Base-by-base conservation (phyloP, 345 rosid species). In the Isatis tinctoria region DNA sequence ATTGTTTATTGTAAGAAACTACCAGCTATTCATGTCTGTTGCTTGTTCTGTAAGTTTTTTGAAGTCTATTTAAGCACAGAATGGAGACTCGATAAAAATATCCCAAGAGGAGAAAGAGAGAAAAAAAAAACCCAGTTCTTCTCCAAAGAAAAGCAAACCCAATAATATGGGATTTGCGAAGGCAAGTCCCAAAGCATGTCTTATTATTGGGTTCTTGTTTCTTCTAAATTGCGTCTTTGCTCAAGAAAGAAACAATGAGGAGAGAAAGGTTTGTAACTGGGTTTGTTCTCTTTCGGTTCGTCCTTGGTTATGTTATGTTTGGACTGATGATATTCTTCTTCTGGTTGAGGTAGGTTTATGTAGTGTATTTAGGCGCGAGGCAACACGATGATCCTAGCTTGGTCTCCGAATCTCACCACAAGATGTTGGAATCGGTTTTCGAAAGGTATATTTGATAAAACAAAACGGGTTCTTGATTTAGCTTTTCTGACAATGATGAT, bases 301-400 rank as follows among this genome's bases (percentile, higher is more conserved):
- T 32, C 44, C 20, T n/a, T n/a, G n/a, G 27, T 59, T n/a, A 8
- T 69, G 17, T 53, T 70, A 45, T 44, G 13, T 37, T 14, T 71
- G 20, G 74, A 70, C 49, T 49, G 10, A 71, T 71, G 51, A 61
- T 36, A 22, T 8, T 53, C 41, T 48, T 71, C 10, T 56, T 48
- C 27, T 60, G 49, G 8, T 71, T 36, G 40, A 37, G 17, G 9
- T 32, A 73, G 76, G 10, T 22, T 17, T 63, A 63, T 52, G 3
- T 52, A 51, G 90, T 86, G 39, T 75, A 84, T 52, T 74, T 86
- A 81, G 87, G 90, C 52, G 85, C 20, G 58, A 84, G 74, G 65
- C 70, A 48, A 68, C 70, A 79, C 62, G 83, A 80, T 44, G 86
- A 82, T 80, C 82, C 83, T 62, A 69, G 51, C 6, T 22, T 49